phyloP scores from a whole-genome alignment of 495 filamentous ascomycete species.

The Oidiodendron maius region DNA sequence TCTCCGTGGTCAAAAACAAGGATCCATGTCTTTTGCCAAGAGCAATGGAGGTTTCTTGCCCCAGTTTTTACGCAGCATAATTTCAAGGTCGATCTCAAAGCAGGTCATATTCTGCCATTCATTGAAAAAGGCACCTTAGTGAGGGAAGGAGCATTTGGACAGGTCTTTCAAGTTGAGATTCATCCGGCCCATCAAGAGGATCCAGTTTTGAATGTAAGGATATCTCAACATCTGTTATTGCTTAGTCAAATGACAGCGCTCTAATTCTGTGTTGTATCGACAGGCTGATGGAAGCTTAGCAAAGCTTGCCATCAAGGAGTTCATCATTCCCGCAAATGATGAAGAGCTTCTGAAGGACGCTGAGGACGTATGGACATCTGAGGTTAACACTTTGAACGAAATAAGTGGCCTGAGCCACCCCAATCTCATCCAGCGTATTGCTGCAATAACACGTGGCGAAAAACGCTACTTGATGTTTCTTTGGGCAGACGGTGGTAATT shows the following conservation, averaged over 20 bases:
- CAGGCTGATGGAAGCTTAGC: neutral
- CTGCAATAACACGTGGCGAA: neutral
- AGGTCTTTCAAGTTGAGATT: neutral
- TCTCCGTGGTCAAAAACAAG: too few relatives aligned
- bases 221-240: too few relatives aligned
- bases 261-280: too few relatives aligned
- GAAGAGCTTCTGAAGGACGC: neutral
- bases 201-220: conserved; percentile 2
- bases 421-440: conserved; percentile 8
- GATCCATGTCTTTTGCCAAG: conserved; percentile 2
- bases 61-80: conserved; percentile 9
- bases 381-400: neutral
- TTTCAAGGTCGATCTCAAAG: neutral
- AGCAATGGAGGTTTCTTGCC: conserved; percentile 14
- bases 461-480: conserved; percentile 23
- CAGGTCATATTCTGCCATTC: neutral
- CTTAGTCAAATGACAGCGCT: too few relatives aligned
- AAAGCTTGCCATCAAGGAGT: neutral
- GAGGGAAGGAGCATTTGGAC: neutral
- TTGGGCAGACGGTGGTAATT: conserved; percentile 24
- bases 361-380: neutral
- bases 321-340: too few relatives aligned
- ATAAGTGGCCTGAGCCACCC: conserved; percentile 3
- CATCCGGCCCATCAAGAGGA: conserved; percentile 4
- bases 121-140: neutral